Evolutionary conservation across 371 early-diverging fungal species (phyloP).

Genomic region (Lichtheimia corymbifera): DNA sequence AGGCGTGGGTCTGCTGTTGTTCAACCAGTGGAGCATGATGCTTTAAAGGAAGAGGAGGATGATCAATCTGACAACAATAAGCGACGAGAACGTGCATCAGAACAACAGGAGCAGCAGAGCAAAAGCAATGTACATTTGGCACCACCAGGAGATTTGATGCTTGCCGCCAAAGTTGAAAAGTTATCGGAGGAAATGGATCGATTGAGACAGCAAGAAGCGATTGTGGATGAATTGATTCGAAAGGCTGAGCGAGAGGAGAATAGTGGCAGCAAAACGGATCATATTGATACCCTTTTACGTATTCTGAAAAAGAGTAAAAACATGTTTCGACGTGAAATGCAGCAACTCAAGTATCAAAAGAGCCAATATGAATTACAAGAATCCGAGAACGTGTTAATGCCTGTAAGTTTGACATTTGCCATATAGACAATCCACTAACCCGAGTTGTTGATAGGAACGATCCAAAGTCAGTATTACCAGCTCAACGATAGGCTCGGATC

Average conservation of each 20-base stretch:
- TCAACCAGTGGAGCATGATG: constrained; percentile 35
- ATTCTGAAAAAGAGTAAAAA: constrained; percentile 64
- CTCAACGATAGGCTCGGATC: constrained; percentile 56
- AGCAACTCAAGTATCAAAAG: constrained; percentile 67
- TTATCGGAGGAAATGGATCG: constrained; percentile 58
- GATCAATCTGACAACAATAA: neutral
- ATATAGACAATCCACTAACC: neutral
- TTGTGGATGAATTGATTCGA: constrained; percentile 64
- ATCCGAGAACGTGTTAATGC: constrained; percentile 68
- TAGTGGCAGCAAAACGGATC: constrained; percentile 42
- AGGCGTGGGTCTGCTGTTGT: constrained; percentile 42
- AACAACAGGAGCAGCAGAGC: neutral
- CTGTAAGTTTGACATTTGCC: constrained; percentile 38
- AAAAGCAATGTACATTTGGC: constrained; percentile 56
- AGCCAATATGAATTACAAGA: constrained; percentile 64
- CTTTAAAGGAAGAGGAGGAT: constrained; percentile 22
- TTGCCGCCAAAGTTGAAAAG: constrained; percentile 53
- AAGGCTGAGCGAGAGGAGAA: constrained; percentile 54
- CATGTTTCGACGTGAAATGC: constrained; percentile 60
- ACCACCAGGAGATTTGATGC: constrained; percentile 71
- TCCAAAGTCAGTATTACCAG: constrained; percentile 61
- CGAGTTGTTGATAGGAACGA: constrained; percentile 44
- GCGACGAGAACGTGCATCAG: neutral
- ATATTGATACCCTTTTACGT: constrained; percentile 38
- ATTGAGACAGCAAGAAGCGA: constrained; percentile 66